These are phyloP conservation scores for Huntiella bhutanensis DNA, from an alignment of 2,329 filamentous ascomycete species.

Conservation along the genomic window DNA sequence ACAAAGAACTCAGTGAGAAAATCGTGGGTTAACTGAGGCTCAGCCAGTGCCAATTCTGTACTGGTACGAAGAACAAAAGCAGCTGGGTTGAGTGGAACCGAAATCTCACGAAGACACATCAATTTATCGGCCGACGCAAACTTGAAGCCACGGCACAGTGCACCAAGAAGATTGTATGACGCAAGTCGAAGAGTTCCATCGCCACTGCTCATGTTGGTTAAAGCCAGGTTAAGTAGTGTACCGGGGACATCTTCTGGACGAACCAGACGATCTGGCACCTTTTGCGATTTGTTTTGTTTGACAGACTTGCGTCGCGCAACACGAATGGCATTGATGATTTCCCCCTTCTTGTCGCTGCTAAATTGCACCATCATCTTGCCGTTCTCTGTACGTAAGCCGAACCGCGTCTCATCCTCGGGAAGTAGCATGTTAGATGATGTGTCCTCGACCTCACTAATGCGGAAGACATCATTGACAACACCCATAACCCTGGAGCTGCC, in stretches of 20 bases:
- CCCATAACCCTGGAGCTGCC: constrained; percentile 41
- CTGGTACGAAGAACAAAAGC: constrained; percentile 48
- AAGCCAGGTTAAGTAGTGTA: constrained; percentile 46
- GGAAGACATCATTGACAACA: constrained; percentile 52
- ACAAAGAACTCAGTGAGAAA: constrained; percentile 58
- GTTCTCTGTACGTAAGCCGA: constrained; percentile 47
- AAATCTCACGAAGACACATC: constrained; percentile 43
- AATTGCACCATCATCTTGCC: constrained; percentile 57
- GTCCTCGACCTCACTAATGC: constrained; percentile 48
- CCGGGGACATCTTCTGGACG: constrained; percentile 53
- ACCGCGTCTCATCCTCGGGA: constrained; percentile 43
- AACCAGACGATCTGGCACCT: constrained; percentile 45
- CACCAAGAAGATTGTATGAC: constrained; percentile 49
- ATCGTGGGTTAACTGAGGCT: constrained; percentile 48
- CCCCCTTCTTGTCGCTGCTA: constrained; percentile 43
- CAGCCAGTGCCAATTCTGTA: constrained; percentile 39
- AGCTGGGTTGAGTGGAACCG: constrained; percentile 42
- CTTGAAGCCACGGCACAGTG: constrained; percentile 48
- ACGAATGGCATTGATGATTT: constrained; percentile 44
- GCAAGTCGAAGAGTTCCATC: constrained; percentile 41
- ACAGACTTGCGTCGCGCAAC: constrained; percentile 43
- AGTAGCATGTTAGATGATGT: constrained; percentile 43
- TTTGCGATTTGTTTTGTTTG: constrained; percentile 41
- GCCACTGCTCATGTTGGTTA: constrained; percentile 45
- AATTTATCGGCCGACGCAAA: constrained; percentile 43